Percentiles rank a stretch among this genome's conserved stretches.
phyloP scores from a whole-genome alignment of 148 eudicot species.

The Dianthus caryophyllus region DNA sequence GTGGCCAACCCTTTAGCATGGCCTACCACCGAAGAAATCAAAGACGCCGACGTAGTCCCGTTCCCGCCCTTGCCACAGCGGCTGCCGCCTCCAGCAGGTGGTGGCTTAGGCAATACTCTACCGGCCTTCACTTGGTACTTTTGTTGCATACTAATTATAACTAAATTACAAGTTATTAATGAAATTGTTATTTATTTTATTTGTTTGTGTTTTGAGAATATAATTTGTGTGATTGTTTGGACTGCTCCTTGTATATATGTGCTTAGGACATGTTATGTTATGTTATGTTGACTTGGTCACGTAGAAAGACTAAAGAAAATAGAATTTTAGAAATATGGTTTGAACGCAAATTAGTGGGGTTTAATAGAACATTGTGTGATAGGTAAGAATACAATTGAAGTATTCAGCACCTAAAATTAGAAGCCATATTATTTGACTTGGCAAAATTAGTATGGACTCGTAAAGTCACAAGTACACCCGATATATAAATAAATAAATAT shows the following conservation, averaged over 20 bases:
- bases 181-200: background rate
- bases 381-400: constrained; percentile 22
- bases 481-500: no score
- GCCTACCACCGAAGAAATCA: background rate
- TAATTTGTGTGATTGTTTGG: background rate
- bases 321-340: constrained; percentile 13
- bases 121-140: constrained; percentile 13
- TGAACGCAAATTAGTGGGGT: constrained; percentile 17
- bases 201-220: background rate
- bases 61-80: constrained; percentile 7
- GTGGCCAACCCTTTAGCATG: constrained; percentile 13
- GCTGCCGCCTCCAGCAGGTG: constrained; percentile 12
- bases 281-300: constrained; percentile 20
- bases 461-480: no score
- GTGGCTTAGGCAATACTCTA: constrained; percentile 20
- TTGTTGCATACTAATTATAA: constrained; percentile 16
- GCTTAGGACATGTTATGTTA: background rate
- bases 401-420: constrained; percentile 18
- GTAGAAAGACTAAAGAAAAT: constrained; percentile 8
- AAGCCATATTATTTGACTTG: constrained; percentile 20
- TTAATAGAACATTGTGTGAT: constrained; percentile 16
- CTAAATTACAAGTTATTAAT: background rate
- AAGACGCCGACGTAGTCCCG: no score
- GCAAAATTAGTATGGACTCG: background rate
- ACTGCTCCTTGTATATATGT: constrained; percentile 3